Base-by-base conservation (phyloP, 2,329 filamentous ascomycete genomes). In the Aureobasidium sp. region DNA sequence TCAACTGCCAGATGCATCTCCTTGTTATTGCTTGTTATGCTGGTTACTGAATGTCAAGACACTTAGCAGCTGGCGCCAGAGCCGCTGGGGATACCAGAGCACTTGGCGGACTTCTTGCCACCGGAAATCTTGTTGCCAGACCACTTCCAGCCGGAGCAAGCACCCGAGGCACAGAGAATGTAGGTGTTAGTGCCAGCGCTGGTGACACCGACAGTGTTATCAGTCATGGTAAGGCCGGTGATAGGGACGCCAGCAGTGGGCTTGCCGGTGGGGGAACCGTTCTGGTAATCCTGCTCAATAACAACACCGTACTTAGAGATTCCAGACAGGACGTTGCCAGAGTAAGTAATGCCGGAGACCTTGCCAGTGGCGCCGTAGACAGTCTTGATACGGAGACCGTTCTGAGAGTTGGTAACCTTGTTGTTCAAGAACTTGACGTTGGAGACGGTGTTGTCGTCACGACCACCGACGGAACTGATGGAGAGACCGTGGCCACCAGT, bases 211-310 rank as follows among this genome's bases (percentile, higher is more conserved):
- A 80, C 80, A 3, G 67, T 74, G 62, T 82, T 73, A 60, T 74
- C 69, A 48, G 73, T 69, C 53, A 82, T 68, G 1, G 73, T 77
- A 6, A 83, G 65, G 8, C 74, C 76, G 9, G 80, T 82, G 69
- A 83, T 82, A n/a, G 79, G 80, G n/a, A 83, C 78, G 39, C 80
- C 79, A 42, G 16, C 66, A 37, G 77, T 80, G 11, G 79, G 76
- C 0, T n/a, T 70, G 21, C 78, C 79, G 7, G 73, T 77, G 4
- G 76, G 74, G 45, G 75, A 75, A 53, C 78, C 77, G 64, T 80
- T 80, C 66, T 78, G 71, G 66, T 84, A 85, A 68, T 84, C 81
- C 73, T 86, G 83, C 70, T 85, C 74, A 62, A 86, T 78, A 54
- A 84, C 75, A 62, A 85, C 79, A 48, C 79, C 82, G 68, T 84